Conservation (phyloP, 306 rosid genomes). For the Vigna hirtella region DNA sequence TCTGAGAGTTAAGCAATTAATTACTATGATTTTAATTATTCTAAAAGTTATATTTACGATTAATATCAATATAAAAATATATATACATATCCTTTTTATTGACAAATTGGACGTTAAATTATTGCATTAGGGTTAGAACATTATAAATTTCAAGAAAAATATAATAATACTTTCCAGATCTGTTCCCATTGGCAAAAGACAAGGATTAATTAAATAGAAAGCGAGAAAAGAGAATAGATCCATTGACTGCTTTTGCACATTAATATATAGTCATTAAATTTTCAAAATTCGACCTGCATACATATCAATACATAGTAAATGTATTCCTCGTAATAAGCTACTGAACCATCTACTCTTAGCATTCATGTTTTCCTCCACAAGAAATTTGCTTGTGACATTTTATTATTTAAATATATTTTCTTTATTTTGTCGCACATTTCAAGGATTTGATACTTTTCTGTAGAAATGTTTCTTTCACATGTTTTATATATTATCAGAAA, state of each 20-base stretch:
- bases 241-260: slow-evolving; percentile 17
- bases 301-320: neutral
- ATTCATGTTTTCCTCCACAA: neutral
- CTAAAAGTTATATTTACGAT: no score
- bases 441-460: neutral
- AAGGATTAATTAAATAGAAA: neutral
- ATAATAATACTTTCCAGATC: neutral
- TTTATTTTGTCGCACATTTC: neutral
- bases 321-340: neutral
- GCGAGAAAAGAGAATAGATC: neutral
- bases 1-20: neutral
- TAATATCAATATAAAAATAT: neutral
- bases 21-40: no score
- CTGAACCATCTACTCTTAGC: neutral
- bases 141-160: neutral
- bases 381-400: neutral
- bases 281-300: neutral
- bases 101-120: neutral
- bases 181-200: neutral
- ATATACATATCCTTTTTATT: neutral
- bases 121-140: neutral
- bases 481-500: neutral
- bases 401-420: neutral
- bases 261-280: no score
- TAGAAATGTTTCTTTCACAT: neutral